Evolutionary conservation across 148 eudicot genomes (phyloP), one percentile per base, ranked within the genome.

Genomic region (Silene latifolia): DNA sequence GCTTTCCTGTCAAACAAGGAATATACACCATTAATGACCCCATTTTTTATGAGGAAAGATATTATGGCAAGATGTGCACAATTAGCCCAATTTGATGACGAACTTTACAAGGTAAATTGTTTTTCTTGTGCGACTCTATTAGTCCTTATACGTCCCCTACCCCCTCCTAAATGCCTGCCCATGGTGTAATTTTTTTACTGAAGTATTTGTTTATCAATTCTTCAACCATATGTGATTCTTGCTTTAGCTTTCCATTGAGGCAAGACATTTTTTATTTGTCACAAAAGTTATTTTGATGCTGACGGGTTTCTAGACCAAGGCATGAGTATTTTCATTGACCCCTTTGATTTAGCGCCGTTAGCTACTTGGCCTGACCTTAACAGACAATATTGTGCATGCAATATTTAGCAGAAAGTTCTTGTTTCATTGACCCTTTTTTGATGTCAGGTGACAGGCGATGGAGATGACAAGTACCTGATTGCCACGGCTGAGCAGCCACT

Each of bases 11-110:
- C 79, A 79, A 79, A 88, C 72, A 86, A 85, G 77, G 87, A 80
- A 23, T 91, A 85, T 73, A 89, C 88, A n/a, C 76, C 85, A 54
- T 78, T 94, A 83, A 93, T 90, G 81, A 91, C 98, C 73, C 98
- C 98, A 14, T 91, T 90, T 84, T 94, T 94, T 83, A 95, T 94
- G 93, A 81, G 92, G 61, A 89, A 91, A 85, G 97, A 94, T 78
- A 90, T 90, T 47, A 95, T 95, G 98, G 96, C 87, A 72, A 92
- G 86, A 82, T 95, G 98, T 85, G 97, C 98, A n/a, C 98, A 95
- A 73, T 79, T 95, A 76, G 96, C 98, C 13, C 97, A 95, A 65
- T 95, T 95, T 72, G 98, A 95, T 80, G 97, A 95, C 79, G 96
- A 92, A 77, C 97, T 95, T 53, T 95, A 95, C 91, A 92, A 89